phyloP scores from a whole-genome alignment of 2,329 filamentous ascomycete genomes.

The Beauveria brongniartii region DNA sequence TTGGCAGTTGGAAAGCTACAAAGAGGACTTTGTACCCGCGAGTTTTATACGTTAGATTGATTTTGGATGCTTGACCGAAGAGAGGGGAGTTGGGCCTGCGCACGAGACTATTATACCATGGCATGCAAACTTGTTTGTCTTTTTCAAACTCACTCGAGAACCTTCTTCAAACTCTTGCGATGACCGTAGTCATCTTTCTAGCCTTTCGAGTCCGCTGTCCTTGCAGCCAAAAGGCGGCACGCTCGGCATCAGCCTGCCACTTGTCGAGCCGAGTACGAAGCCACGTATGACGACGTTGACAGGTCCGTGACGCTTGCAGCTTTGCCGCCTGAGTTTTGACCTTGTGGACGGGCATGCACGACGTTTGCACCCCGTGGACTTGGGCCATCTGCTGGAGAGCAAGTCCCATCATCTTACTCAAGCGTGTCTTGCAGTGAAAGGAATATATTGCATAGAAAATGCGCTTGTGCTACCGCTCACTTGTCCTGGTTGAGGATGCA shows the following conservation, averaged over 20 bases:
- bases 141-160: too few relatives aligned
- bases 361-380: not conserved
- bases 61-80: not conserved
- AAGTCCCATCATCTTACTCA: not conserved
- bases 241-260: not conserved
- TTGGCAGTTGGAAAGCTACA: slow-evolving; percentile 11
- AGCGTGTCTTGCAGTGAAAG: not conserved
- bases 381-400: not conserved
- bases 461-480: not conserved
- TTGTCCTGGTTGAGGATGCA: not conserved
- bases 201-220: too few relatives aligned
- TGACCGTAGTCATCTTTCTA: too few relatives aligned
- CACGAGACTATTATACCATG: not conserved
- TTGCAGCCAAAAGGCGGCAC: not conserved
- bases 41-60: not conserved
- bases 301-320: not conserved
- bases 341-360: not conserved
- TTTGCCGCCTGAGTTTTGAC: not conserved
- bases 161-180: too few relatives aligned
- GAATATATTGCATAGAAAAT: not conserved
- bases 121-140: too few relatives aligned
- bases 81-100: not conserved
- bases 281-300: not conserved
- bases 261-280: slow-evolving; percentile 1
- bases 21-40: slow-evolving; percentile 9